Evolutionary conservation across 2,329 filamentous ascomycete genomes (phyloP), one percentile per base, ranked within the genome.

Genomic region (Monosporascus sp.): DNA sequence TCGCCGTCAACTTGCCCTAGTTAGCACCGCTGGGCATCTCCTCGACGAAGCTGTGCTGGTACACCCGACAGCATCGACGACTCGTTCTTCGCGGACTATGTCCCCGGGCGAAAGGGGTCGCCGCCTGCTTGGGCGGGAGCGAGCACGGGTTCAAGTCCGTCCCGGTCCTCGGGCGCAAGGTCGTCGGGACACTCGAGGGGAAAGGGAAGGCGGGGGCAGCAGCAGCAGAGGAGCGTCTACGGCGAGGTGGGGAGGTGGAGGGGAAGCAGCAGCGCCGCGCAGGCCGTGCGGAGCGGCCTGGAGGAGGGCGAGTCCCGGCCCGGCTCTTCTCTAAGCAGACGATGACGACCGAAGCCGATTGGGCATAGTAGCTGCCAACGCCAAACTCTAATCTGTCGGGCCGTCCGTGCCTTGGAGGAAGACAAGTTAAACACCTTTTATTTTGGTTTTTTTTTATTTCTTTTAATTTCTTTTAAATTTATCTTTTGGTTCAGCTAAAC

Each of bases 41-140:
- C 24, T 25, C 41, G 54, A 62, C 52, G 31, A 74, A 71, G 53
- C 74, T 77, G 14, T 84, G 75, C 55, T 68, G 64, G 63, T 68
- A 65, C 45, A 67, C 60, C 60, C n/a, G 65, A 66, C 34, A 66
- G 63, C 44, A 59, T 64, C 37, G 64, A 65, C 46, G 65, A 63
- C 37, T 65, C 60, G 2, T 66, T 65, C 48, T 57, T 84, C 5
- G 73, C 84, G 47, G 72, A 75, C 39, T 72, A n/a, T 41, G 61
- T 66, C 3, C 63, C 62, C 1, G 58, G 56, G 2, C 55, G 57
- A 5, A 54, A 5, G 74, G 76, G 0, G 61, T 86, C 0, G 79
- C 84, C 60, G 72, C 85, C 0, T 81, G 81, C 2, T 85, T 82
- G 0, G 83, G 81, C 1, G 84, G 83, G 0, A 79, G 75, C 37